Base-by-base conservation (phyloP, 768 basidiomycete species). In the Collybiopsis confluens region DNA sequence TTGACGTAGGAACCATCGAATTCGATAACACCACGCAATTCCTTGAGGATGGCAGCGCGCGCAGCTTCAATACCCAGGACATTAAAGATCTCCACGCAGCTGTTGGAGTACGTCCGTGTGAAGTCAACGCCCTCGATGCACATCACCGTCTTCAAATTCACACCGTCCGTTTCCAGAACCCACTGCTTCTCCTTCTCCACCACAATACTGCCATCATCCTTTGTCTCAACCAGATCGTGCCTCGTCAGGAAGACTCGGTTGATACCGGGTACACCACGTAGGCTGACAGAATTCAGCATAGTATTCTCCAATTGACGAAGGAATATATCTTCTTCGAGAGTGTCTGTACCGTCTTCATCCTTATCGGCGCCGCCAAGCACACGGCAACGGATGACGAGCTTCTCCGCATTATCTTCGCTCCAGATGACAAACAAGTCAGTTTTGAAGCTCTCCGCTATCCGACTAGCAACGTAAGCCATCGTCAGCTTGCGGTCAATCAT, bases 1-100 rank as follows among this genome's bases (percentile, higher is more conserved):
- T 99, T 98, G 77, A 99, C 97, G 63, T 98, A 97, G 16, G 96
- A 98, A 78, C 96, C 96, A 65, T 98, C 96, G 74, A 98, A 98
- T 71, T 98, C 95, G 71, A 99, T 97, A 66, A 98, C 97, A 54
- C 85, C 81, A 58, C 96, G 88, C 43, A 99, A 71, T 68, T 99
- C 97, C 73, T 80, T 91, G 80, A 97, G 85, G 62, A 99, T 88
- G 7, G 95, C 92, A 15, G 86, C 92, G 5, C 96, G 86, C 15
- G 95, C 94, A 18, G 94, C 97, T 69, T 99, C 97, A 64, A 99
- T 97, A 59, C 97, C 97, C 51, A 98, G 79, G 21, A 95, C 92
- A 59, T 91, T 78, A 79, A 94, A 94, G 46, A 98, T 79, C 70
- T 98, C 97, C 45, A 90, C 86, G 70, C 93, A 96, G 68, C 88